Percentiles rank a stretch among this genome's conserved stretches.
Conservation (phyloP, 495 filamentous ascomycete genomes). For the Podospora pseudoanserina region DNA sequence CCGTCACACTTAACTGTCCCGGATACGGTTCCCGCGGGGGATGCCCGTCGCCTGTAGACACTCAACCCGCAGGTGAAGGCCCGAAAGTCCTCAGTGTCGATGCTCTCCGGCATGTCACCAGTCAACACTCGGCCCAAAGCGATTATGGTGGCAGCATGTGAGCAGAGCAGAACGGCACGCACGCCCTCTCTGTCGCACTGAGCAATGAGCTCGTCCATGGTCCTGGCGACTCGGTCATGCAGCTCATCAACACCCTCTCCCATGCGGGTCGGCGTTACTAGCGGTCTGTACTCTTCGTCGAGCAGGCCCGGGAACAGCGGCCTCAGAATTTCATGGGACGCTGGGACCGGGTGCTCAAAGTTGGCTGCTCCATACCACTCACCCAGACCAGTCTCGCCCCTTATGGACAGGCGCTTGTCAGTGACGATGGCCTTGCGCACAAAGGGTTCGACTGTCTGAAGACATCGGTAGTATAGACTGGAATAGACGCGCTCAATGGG, state of each 20-base stretch:
- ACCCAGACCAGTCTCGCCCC: conserved; percentile 71
- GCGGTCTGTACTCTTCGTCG: conserved; percentile 52
- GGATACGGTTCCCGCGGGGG: conserved; percentile 6
- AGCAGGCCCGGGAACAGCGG: conserved; percentile 61
- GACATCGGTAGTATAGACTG: conserved; percentile 86
- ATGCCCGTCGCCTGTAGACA: conserved; percentile 40
- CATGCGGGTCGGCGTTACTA: conserved; percentile 59
- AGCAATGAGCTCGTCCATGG: conserved; percentile 65
- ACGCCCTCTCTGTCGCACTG: conserved; percentile 60
- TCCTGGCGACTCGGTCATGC: conserved; percentile 72
- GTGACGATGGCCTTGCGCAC: conserved; percentile 50
- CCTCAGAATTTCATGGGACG: conserved; percentile 53
- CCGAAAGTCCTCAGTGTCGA: conserved; percentile 69
- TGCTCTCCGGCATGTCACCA: conserved; percentile 65
- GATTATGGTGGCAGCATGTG: conserved; percentile 89
- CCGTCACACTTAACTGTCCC: conserved; percentile 14
- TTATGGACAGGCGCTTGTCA: conserved; percentile 38
- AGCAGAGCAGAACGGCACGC: conserved; percentile 72
- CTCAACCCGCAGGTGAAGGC: conserved; percentile 83
- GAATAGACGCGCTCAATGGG: conserved; percentile 74
- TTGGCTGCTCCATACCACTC: conserved; percentile 85
- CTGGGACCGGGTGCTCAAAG: conserved; percentile 82
- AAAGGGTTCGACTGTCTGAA: conserved; percentile 78
- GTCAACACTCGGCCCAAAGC: conserved; percentile 78
- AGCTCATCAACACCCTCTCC: conserved; percentile 77